A percentile compares a stretch with the other conserved stretches of the same genome.
phyloP scores from a whole-genome alignment of 2,329 filamentous ascomycete species.

The Coleophoma crateriformis region DNA sequence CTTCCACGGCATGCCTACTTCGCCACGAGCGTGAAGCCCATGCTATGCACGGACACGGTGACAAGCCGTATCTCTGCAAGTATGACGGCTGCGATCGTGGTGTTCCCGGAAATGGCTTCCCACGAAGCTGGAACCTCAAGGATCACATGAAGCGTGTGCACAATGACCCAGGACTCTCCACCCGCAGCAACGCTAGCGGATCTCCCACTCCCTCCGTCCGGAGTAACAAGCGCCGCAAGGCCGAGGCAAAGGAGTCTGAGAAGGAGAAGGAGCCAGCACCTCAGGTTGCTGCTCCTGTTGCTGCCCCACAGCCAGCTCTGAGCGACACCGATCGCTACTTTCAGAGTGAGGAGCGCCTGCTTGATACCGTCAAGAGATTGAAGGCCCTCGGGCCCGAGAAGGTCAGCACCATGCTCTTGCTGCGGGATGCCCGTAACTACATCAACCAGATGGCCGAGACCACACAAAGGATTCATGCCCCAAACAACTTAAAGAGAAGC shows the following conservation, averaged over 20 bases:
- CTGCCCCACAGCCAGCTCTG: slow-evolving; percentile 20
- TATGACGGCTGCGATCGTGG: slow-evolving; percentile 85
- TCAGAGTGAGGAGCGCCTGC: slow-evolving; percentile 19
- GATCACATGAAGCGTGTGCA: slow-evolving; percentile 98
- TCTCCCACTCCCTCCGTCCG: slow-evolving; percentile 20
- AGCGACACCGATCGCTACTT: slow-evolving; percentile 21
- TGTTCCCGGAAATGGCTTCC: slow-evolving; percentile 79
- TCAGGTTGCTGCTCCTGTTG: not conserved
- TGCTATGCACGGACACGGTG: slow-evolving; percentile 89
- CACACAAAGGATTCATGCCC: slow-evolving; percentile 18
- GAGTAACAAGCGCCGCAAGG: slow-evolving; percentile 23
- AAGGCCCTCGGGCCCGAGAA: slow-evolving; percentile 14
- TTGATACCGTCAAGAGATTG: slow-evolving; percentile 19
- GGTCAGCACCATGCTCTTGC: slow-evolving; percentile 16
- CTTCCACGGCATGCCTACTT: slow-evolving; percentile 89
- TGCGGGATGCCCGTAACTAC: slow-evolving; percentile 18
- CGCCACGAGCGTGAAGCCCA: slow-evolving; percentile 95
- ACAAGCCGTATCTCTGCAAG: slow-evolving; percentile 85
- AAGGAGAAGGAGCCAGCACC: slow-evolving; percentile 13
- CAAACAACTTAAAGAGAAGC: slow-evolving; percentile 9
- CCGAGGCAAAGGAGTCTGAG: slow-evolving; percentile 19
- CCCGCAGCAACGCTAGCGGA: slow-evolving; percentile 16
- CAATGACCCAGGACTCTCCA: slow-evolving; percentile 34
- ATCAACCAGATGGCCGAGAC: slow-evolving; percentile 24
- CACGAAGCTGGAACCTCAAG: slow-evolving; percentile 89